These are phyloP conservation scores for Pseudogymnoascus sp. DNA, from an alignment of 2,329 filamentous ascomycete genomes.

Conservation along the genomic window DNA sequence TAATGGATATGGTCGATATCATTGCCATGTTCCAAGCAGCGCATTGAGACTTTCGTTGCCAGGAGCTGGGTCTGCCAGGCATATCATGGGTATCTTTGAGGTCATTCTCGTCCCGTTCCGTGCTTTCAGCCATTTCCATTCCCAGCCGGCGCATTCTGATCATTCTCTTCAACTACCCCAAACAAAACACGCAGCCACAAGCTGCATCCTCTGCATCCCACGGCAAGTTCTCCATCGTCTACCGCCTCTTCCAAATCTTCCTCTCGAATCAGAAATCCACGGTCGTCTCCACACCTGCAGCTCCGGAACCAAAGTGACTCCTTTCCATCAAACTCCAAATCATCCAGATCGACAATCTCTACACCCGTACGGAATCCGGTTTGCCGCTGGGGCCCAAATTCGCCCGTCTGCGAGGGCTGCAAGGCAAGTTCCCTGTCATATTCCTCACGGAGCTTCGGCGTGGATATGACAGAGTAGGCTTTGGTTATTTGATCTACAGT, in stretches of 20 bases:
- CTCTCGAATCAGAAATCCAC: conserved; percentile 52
- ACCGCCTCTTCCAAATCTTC: conserved; percentile 50
- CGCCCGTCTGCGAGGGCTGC: conserved; percentile 17
- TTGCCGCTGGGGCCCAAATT: conserved; percentile 15
- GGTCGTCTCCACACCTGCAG: conserved; percentile 57
- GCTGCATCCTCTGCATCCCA: conserved; percentile 59
- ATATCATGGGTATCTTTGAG: conserved; percentile 77
- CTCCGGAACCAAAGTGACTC: conserved; percentile 44
- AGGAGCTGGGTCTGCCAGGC: conserved; percentile 62
- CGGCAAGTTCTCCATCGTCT: conserved; percentile 52
- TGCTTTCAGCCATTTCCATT: background rate
- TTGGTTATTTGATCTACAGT: conserved; percentile 56
- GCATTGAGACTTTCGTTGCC: background rate
- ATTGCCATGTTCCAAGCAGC: background rate
- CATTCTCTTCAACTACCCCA: conserved; percentile 39
- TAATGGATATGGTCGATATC: background rate
- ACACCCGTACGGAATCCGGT: conserved; percentile 47
- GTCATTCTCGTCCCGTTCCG: conserved; percentile 61
- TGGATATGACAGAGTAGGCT: conserved; percentile 50
- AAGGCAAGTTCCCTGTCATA: conserved; percentile 46
- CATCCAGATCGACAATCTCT: conserved; percentile 58
- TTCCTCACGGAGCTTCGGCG: conserved; percentile 38
- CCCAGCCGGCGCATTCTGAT: too few relatives aligned
- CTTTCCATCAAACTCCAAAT: conserved; percentile 46
- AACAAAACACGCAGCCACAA: conserved; percentile 59